Evolutionary conservation across 805 yeast species (phyloP).

Genomic region (Ogataea philodendri): DNA sequence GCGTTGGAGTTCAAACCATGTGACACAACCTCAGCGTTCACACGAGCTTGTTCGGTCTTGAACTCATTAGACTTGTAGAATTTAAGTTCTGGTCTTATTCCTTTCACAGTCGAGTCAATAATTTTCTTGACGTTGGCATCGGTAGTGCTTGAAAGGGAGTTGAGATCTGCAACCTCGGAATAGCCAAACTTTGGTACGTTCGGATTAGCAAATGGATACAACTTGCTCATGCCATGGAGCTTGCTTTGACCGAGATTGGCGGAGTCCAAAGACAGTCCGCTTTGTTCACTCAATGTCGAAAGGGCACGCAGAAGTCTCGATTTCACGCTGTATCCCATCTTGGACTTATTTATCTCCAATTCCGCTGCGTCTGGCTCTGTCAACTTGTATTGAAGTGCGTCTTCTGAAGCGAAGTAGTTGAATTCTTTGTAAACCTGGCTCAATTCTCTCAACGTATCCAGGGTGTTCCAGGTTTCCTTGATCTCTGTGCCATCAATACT

Average conservation of each 20-base stretch:
- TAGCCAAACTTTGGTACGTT: conserved; percentile 20
- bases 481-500: conserved; percentile 1
- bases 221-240: conserved; percentile 19
- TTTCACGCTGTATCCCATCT: conserved; percentile 27
- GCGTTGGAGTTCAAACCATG: conserved; percentile 32
- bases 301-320: conserved; percentile 32
- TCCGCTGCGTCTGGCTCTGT: conserved; percentile 14
- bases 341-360: conserved; percentile 27
- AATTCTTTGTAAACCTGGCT: conserved; percentile 3
- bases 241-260: conserved; percentile 11
- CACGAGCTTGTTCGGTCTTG: conserved; percentile 26
- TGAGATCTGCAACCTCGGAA: conserved; percentile 12
- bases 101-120: conserved; percentile 29
- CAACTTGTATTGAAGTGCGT: conserved; percentile 10
- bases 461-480: conserved; percentile 5
- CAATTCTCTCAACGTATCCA: conserved; percentile 4
- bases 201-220: conserved; percentile 30
- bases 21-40: conserved; percentile 33
- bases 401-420: conserved; percentile 4
- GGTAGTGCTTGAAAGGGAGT: conserved; percentile 18
- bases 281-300: conserved; percentile 22
- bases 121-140: conserved; percentile 20
- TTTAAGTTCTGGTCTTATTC: conserved; percentile 27
- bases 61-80: conserved; percentile 20
- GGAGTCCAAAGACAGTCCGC: conserved; percentile 26